Percentiles rank a stretch among this genome's conserved stretches.
These are phyloP conservation scores for Trichoderma arundinaceum DNA, from an alignment of 2,329 filamentous ascomycete species.

Conservation along the genomic window DNA sequence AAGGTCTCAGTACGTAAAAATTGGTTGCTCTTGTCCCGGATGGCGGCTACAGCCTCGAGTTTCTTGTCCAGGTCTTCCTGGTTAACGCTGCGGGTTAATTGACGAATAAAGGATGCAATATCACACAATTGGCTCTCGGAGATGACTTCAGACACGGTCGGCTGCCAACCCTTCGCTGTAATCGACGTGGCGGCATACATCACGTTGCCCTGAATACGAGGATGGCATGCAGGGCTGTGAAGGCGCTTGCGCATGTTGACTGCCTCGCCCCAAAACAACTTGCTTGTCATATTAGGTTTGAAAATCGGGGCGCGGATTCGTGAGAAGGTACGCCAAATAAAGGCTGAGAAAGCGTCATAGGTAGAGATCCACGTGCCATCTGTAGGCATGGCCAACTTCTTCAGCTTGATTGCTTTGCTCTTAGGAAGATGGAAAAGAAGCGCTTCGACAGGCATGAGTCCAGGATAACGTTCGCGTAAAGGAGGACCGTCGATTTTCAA, in stretches of 20 bases:
- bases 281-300: not conserved
- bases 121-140: not conserved
- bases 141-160: not conserved
- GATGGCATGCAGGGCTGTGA: not conserved
- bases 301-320: not conserved
- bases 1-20: not conserved
- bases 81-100: not conserved
- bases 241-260: not conserved
- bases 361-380: conserved; percentile 3
- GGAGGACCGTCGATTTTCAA: not conserved
- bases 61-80: not conserved
- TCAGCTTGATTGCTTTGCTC: conserved; percentile 1
- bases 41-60: not conserved
- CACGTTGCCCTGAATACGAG: not conserved
- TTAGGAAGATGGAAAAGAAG: conserved; percentile 1
- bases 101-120: not conserved
- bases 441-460: not conserved
- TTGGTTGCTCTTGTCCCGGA: not conserved
- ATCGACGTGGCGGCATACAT: not conserved
- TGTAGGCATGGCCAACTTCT: not conserved
- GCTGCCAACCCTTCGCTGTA: not conserved
- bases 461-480: not conserved
- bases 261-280: not conserved
- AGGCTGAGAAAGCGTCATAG: conserved; percentile 6
- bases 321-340: conserved; percentile 2